Conservation (phyloP, 139 green algal genomes). For the Zygnema cylindricum region DNA sequence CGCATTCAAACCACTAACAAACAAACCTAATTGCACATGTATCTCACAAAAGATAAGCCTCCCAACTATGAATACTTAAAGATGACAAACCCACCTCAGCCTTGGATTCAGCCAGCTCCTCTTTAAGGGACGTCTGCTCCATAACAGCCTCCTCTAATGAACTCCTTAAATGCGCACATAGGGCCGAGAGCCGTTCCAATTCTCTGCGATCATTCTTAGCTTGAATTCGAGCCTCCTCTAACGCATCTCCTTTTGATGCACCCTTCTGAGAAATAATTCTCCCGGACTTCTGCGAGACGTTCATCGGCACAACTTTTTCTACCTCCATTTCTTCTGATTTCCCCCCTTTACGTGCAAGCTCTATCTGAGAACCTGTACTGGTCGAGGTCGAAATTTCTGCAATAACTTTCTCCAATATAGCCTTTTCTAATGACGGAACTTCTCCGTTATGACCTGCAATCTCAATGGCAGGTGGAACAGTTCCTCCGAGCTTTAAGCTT, state of each 20-base stretch:
- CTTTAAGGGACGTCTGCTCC: background rate
- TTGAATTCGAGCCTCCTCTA: background rate
- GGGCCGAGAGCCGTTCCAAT: background rate
- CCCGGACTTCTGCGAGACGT: too few species aligned
- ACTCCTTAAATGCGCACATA: background rate
- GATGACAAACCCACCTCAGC: background rate
- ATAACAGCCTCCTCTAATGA: constrained; percentile 4
- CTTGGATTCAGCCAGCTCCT: background rate
- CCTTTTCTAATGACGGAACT: background rate
- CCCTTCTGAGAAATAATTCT: background rate
- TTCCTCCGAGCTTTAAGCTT: background rate
- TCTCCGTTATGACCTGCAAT: background rate
- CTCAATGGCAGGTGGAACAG: background rate
- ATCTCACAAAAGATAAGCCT: too few species aligned
- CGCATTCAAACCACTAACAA: too few species aligned
- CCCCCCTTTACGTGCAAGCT: too few species aligned
- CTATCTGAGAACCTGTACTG: too few species aligned
- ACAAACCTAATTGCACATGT: too few species aligned
- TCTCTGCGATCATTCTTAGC: constrained; percentile 1
- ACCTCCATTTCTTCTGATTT: too few species aligned
- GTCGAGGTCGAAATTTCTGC: background rate
- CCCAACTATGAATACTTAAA: too few species aligned
- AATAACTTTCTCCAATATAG: background rate
- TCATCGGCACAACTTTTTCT: too few species aligned
- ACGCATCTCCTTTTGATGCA: background rate